Percentiles rank a stretch among this genome's conserved stretches.
Conservation (phyloP, 306 rosid species). For the Ziziphus jujuba region DNA sequence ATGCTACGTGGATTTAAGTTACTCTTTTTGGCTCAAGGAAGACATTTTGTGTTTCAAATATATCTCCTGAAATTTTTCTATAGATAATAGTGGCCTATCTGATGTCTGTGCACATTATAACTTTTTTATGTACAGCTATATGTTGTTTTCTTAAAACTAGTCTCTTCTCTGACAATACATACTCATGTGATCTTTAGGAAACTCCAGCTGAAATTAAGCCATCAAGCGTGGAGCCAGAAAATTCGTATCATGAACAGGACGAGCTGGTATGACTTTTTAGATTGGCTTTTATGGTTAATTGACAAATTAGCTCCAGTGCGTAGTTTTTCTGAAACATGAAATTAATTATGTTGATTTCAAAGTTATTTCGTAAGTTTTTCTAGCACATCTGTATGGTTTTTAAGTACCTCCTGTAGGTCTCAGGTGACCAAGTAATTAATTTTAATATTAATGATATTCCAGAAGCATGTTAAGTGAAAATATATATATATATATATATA, state of each 20-base stretch:
- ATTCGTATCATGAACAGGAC: constrained; percentile 31
- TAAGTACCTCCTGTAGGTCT: constrained; percentile 10
- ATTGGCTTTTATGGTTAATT: constrained; percentile 7
- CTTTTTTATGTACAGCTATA: too few relatives aligned
- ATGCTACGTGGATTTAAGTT: too few relatives aligned
- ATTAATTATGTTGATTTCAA: not conserved
- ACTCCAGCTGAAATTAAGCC: constrained; percentile 55
- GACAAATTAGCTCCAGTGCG: not conserved
- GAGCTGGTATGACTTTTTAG: constrained; percentile 34
- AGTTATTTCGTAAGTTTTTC: not conserved
- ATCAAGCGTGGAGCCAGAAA: constrained; percentile 43
- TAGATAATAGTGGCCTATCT: too few relatives aligned
- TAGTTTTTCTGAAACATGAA: not conserved
- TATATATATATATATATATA: too few relatives aligned
- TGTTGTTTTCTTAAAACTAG: too few relatives aligned
- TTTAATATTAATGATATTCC: too few relatives aligned
- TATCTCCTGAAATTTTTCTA: too few relatives aligned
- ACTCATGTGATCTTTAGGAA: constrained; percentile 40
- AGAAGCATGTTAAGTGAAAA: too few relatives aligned
- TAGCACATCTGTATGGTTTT: constrained; percentile 14
- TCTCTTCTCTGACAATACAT: constrained; percentile 21
- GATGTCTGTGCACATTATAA: too few relatives aligned
- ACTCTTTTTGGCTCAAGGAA: too few relatives aligned
- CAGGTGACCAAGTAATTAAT: too few relatives aligned
- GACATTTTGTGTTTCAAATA: too few relatives aligned